Base-by-base conservation (phyloP, 768 basidiomycete species). In the Polyporus arcularius region DNA sequence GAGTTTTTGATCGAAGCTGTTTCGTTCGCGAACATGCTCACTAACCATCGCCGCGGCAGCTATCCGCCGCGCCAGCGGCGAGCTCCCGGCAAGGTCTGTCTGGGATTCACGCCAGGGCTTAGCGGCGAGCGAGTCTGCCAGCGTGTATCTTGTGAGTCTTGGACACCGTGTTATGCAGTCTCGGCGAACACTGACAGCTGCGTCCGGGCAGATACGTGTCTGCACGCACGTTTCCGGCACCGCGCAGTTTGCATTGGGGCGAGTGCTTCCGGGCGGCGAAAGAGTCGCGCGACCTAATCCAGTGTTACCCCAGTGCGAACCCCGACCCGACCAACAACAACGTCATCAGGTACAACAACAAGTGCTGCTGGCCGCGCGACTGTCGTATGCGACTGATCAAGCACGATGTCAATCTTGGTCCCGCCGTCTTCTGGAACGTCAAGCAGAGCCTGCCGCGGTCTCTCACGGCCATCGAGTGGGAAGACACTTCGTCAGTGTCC, bases 21-120 rank as follows among this genome's bases (percentile, higher is more conserved):
- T n/a, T n/a, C n/a, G n/a, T n/a, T n/a, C n/a, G n/a, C n/a, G 95
- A 97, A 97, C 74, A 94, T 96, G 73, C 98, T 99, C 70, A 99
- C 98, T 72, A 97, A 99, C 71, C n/a, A 97, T 98, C 76, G 96
- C 96, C 79, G 98, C 98, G 75, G 91, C 98, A 70, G 96, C 98
- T 74, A 98, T 99, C 67, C 95, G 97, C 18, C 95, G n/a, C n/a
- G n/a, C n/a, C n/a, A 98, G 71, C 94, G 96, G 74, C n/a, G n/a
- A n/a, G n/a, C n/a, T n/a, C n/a, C n/a, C n/a, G n/a, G n/a, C n/a
- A n/a, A n/a, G n/a, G n/a, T n/a, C n/a, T n/a, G n/a, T n/a, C n/a
- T n/a, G n/a, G n/a, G n/a, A n/a, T n/a, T n/a, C n/a, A n/a, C n/a
- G n/a, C n/a, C n/a, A n/a, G n/a, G n/a, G n/a, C n/a, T n/a, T n/a